A percentile compares a stretch with the other conserved stretches of the same genome.
Evolutionary conservation across 768 basidiomycete genomes (phyloP).

Genomic region (Boletus subparvulus): DNA sequence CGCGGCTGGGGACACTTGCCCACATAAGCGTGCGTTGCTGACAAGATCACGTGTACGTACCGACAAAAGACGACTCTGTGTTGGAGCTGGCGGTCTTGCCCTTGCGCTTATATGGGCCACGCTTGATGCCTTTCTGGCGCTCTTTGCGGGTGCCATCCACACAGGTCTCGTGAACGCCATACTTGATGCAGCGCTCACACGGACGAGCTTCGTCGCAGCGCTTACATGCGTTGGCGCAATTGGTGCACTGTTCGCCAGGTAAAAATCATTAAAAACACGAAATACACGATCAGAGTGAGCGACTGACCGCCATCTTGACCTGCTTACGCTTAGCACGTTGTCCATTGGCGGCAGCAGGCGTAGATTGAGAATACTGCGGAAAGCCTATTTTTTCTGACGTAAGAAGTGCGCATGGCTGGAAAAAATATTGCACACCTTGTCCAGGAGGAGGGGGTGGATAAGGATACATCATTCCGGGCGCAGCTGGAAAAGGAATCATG

Average conservation of each 20-base stretch:
- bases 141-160: conserved; percentile 63
- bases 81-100: conserved; percentile 31
- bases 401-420: not conserved
- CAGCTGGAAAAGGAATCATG: conserved; percentile 38
- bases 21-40: conserved; percentile 10
- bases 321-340: conserved; percentile 49
- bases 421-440: conserved; percentile 32
- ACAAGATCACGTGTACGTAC: conserved; percentile 14
- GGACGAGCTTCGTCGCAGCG: conserved; percentile 59
- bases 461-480: conserved; percentile 45
- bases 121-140: conserved; percentile 59
- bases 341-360: conserved; percentile 24
- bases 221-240: conserved; percentile 57
- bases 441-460: conserved; percentile 41
- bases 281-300: not conserved
- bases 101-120: conserved; percentile 59
- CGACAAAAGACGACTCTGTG: conserved; percentile 22
- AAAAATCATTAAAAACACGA: conserved; percentile 1
- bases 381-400: conserved; percentile 29
- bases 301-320: conserved; percentile 58
- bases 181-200: conserved; percentile 63
- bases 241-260: conserved; percentile 44
- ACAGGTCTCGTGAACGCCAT: conserved; percentile 57
- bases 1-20: conserved; percentile 11
- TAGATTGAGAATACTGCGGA: conserved; percentile 30